Evolutionary conservation across 2,329 filamentous ascomycete genomes (phyloP), one percentile per base, ranked within the genome.

Genomic region (Colletotrichum lindemuthianum): DNA sequence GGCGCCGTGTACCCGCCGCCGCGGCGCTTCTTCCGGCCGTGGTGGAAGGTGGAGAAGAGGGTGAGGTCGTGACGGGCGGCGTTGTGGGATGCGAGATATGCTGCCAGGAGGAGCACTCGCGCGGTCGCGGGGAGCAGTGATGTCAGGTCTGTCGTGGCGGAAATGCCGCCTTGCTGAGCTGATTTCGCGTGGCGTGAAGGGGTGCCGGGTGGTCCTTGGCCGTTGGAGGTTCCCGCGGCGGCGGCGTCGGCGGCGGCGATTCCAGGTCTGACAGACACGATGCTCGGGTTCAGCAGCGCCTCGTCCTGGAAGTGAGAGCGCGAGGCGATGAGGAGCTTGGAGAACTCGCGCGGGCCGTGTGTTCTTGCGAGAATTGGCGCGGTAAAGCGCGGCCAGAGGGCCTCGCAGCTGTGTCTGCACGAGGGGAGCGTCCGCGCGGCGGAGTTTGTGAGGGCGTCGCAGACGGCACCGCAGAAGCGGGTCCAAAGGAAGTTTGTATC

Each of bases 301-400:
- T 94, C 91, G 70, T 92, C 87, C 70, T 93, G 90, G 73, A 95
- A 92, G 39, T 92, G 82, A 0, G 83, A 80, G 13, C 90, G 83
- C 33, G 89, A 86, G 2, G 88, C 86, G 52, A 95, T 89, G 60
- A 98, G 85, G 8, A 99, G 82, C 67, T 92, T 90, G 12, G 92
- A 90, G 77, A 97, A 97, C 72, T 97, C 93, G 70, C 90, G 89
- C 9, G 91, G 88, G 2, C 86, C 85, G 70, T 90, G 88, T 8
- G 90, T 89, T n/a, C 91, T 91, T 2, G 88, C 86, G 1, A 89
- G 77, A 32, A 98, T 86, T 0, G 95, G 95, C 7, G 87, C 85
- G 1, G 92, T 89, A 76, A 99, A 98, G 4, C 89, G 86, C 10
- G 90, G 89, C 96, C 96, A 99, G 16, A 98, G 84, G 47, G 89